Evolutionary conservation across 768 basidiomycete species (phyloP), one percentile per base, ranked within the genome.

Genomic region (Chalciporus chontae): DNA sequence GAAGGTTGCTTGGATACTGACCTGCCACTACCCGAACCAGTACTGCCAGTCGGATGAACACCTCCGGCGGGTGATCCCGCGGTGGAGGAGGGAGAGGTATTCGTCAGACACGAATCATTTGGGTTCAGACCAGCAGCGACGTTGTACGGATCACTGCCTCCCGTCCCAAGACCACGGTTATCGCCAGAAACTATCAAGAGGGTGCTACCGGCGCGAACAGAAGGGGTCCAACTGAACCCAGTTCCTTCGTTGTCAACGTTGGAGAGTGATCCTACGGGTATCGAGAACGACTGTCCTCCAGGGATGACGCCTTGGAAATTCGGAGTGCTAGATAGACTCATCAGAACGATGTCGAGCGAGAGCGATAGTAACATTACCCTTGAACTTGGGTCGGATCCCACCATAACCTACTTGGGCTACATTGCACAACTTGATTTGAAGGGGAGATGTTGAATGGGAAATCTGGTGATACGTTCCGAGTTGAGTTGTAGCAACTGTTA

Each of bases 51-150:
- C 0, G 84, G 78, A 61, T 85, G 86, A 32, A 72, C 72, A 0
- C 86, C 87, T 32, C 89, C 89, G 18, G 89, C 89, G 6, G 89
- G 87, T 47, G 70, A 73, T 3, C 86, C 88, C 9, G 85, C 77
- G 2, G 89, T 92, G 4, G 89, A 89, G 44, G 84, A 87, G 0
- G 89, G 89, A 44, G 87, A 89, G 13, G 54, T 66, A 39, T 67
- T 62, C 38, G 72, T 78, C 41, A 90, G 62, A 59, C 89, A 92
- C 2, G 71, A 75, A 40, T 62, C 70, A 52, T 78, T 71, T 55
- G 75, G 77, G 51, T 73, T 63, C 13, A 71, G 63, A 1, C 83
- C 80, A 21, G 73, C 70, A 51, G 74, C 69, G 31, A 90, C 78
- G n/a, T 76, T 78, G 53, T 76, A 78, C 2, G 73, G 61, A 6